These are phyloP conservation scores for Coniochaeta prunicola DNA, from an alignment of 2,329 filamentous ascomycete genomes.

Conservation along the genomic window DNA sequence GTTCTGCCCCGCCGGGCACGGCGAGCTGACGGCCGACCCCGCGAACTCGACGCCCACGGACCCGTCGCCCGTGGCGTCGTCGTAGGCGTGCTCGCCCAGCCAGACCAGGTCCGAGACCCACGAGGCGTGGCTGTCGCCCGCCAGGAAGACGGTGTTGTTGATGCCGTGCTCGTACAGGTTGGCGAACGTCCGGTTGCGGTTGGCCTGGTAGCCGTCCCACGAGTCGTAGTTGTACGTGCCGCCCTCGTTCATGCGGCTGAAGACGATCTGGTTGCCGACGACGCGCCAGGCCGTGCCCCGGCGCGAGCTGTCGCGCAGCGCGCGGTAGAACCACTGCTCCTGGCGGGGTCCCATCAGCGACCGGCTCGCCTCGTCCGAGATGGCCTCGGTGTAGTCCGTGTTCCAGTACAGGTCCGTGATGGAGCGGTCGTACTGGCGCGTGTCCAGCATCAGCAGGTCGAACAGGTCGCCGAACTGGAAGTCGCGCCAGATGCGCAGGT, in stretches of 20 bases:
- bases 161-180: conserved; percentile 62
- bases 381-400: conserved; percentile 53
- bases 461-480: conserved; percentile 60
- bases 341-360: conserved; percentile 65
- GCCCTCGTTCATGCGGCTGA: conserved; percentile 34
- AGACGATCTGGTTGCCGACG: conserved; percentile 64
- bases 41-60: conserved; percentile 58
- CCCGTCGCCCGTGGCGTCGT: conserved; percentile 43
- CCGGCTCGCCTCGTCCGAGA: conserved; percentile 59
- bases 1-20: conserved; percentile 50
- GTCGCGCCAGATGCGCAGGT: conserved; percentile 59
- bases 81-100: conserved; percentile 46
- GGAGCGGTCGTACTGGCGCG: conserved; percentile 59
- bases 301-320: conserved; percentile 47
- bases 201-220: conserved; percentile 61
- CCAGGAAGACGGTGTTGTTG: conserved; percentile 64
- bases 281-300: conserved; percentile 65
- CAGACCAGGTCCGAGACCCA: conserved; percentile 56
- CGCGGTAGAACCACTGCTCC: conserved; percentile 67
- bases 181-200: conserved; percentile 63
- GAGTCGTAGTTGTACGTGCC: conserved; percentile 22
- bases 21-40: conserved; percentile 58
- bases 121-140: conserved; percentile 62
- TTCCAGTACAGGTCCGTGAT: conserved; percentile 50
- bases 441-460: conserved; percentile 63